Evolutionary conservation across 768 basidiomycete genomes (phyloP).

Genomic region (Suillus americanus): DNA sequence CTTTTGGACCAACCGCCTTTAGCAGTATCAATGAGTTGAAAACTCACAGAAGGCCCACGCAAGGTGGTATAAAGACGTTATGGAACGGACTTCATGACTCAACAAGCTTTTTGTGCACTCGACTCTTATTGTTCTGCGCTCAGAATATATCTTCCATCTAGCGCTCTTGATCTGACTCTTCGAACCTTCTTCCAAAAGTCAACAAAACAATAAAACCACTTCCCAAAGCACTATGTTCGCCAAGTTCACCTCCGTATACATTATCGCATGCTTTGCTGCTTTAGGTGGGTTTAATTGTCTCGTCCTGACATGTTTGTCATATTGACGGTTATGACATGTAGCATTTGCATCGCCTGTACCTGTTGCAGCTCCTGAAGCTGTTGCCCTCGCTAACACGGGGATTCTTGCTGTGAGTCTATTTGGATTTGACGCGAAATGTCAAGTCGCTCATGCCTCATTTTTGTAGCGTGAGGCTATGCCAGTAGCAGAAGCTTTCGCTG

Average conservation of each 20-base stretch:
- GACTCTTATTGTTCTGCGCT: slow-evolving; percentile 33
- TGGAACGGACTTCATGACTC: slow-evolving; percentile 10
- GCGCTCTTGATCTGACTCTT: slow-evolving; percentile 1
- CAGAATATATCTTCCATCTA: slow-evolving; percentile 6
- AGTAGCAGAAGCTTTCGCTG: slow-evolving; percentile 9
- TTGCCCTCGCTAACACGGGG: background rate
- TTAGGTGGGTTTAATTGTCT: slow-evolving; percentile 19
- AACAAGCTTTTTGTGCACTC: slow-evolving; percentile 17
- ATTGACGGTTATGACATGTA: slow-evolving; percentile 7
- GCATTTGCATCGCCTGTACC: slow-evolving; percentile 30
- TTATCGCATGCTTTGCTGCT: slow-evolving; percentile 27
- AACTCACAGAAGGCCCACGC: background rate
- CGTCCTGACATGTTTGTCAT: background rate
- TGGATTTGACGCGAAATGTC: background rate
- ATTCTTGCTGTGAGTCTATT: slow-evolving; percentile 20
- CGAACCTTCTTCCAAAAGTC: background rate
- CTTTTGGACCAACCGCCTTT: slow-evolving; percentile 18
- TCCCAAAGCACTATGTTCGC: slow-evolving; percentile 24
- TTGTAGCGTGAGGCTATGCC: slow-evolving; percentile 15
- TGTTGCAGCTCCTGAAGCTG: slow-evolving; percentile 12
- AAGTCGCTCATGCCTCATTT: background rate
- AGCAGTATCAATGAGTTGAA: slow-evolving; percentile 27
- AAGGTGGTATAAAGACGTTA: slow-evolving; percentile 26
- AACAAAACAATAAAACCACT: slow-evolving; percentile 27
- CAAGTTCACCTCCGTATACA: slow-evolving; percentile 28